Conservation (phyloP, 139 green algal genomes). For the Coelastrella sp. region DNA sequence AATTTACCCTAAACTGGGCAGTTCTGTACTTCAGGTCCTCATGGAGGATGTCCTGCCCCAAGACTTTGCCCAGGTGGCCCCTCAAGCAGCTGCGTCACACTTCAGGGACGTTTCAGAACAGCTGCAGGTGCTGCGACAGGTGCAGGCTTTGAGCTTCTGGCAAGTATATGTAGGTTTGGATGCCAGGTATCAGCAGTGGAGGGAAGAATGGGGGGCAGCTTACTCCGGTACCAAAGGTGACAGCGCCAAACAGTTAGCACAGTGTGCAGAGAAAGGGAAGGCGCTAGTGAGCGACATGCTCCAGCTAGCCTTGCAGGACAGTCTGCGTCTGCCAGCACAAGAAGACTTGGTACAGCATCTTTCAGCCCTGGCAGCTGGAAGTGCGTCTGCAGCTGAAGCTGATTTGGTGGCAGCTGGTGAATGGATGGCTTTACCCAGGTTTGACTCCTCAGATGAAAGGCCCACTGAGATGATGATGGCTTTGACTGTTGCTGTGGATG, state of each 20-base stretch:
- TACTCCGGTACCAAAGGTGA: background rate
- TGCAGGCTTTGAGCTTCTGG: constrained; percentile 42
- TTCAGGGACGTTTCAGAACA: background rate
- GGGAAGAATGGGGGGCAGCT: background rate
- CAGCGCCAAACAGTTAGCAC: background rate
- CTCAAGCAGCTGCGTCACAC: background rate
- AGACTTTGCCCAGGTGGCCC: background rate
- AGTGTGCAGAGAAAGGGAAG: background rate
- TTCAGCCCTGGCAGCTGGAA: background rate
- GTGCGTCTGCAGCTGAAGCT: background rate
- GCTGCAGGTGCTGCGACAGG: constrained; percentile 37
- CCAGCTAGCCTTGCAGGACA: background rate
- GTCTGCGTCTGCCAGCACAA: constrained; percentile 1
- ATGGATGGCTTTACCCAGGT: background rate
- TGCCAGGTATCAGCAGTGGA: constrained; percentile 28
- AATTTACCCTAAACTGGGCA: constrained; percentile 1
- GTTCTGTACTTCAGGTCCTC: background rate
- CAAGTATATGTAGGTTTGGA: constrained; percentile 17
- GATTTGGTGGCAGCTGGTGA: background rate
- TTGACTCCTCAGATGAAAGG: background rate
- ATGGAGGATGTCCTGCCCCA: background rate
- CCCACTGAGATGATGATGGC: constrained; percentile 8
- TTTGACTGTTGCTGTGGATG: background rate
- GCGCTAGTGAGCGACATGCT: constrained; percentile 28
- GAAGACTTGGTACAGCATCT: constrained; percentile 8